Evolutionary conservation across 176 grass and related monocot species (phyloP).

Genomic region (Carex parvula): DNA sequence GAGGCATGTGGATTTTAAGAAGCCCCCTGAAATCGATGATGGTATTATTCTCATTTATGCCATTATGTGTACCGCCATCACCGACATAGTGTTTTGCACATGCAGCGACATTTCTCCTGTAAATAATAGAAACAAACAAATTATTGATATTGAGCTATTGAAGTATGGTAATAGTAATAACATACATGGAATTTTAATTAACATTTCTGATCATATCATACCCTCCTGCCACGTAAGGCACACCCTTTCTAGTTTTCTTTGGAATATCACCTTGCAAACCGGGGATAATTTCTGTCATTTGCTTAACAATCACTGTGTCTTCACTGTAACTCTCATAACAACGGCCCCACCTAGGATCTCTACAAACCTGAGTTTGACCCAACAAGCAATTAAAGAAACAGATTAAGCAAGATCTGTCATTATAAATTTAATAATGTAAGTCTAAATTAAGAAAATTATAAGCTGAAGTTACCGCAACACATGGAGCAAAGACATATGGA

Average conservation of each 20-base stretch:
- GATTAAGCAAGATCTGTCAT: neutral
- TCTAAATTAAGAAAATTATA: neutral
- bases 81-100: conserved; percentile 95
- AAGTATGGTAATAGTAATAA: neutral
- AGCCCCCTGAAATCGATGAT: conserved; percentile 50
- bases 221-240: conserved; percentile 52
- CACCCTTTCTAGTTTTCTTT: conserved; percentile 40
- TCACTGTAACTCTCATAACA: conserved; percentile 94
- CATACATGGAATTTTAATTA: neutral
- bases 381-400: neutral
- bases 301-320: conserved; percentile 63
- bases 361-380: conserved; percentile 48
- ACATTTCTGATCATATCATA: conserved; percentile 10
- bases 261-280: conserved; percentile 75
- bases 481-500: conserved; percentile 84
- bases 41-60: conserved; percentile 86
- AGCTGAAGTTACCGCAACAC: conserved; percentile 48
- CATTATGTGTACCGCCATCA: conserved; percentile 57
- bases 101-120: conserved; percentile 61
- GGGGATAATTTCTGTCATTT: conserved; percentile 54
- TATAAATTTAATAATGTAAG: neutral
- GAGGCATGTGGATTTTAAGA: conserved; percentile 78
- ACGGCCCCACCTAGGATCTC: conserved; percentile 79
- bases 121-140: neutral
- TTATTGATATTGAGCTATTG: neutral